Base-by-base conservation (phyloP, 1,139 yeast genomes). In the Pichia sp. region DNA sequence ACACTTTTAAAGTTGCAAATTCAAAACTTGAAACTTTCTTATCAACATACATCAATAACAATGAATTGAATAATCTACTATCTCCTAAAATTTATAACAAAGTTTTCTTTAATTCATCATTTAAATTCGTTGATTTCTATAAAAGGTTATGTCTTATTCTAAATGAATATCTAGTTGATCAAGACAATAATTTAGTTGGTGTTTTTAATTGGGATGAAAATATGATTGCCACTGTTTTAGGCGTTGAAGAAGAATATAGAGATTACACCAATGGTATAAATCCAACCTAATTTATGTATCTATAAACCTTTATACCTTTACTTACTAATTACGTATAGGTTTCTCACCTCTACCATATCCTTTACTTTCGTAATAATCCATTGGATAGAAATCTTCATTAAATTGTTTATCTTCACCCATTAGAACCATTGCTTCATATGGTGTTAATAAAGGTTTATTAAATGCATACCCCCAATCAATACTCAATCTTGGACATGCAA, bases 391-490 rank as follows among this genome's bases (percentile, higher is more conserved):
- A 5, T 72, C 71, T 25, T 75, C 76, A 40, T 68, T 71, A 80
- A 95, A 88, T 68, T 75, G 77, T 39, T 71, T 69, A 60, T 89
- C 96, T 47, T 80, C 73, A 11, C 79, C 84, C 59, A 92, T 66
- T 74, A 89, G 77, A 4, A 90, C 96, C 89, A 87, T 89, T 0
- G 97, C 90, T 62, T 92, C 99, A 64, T 94, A 92, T 0, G 99
- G 98, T 0, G 98, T 90, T 49, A 92, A 68, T 42, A 92, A 70
- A 0, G 99, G 99, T 62, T 85, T 86, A 50, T 82, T 80, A 62
- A 92, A 92, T 0, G 98, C 98, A 64, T 94, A 92, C 1, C 99
- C 99, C 99, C 99, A 92, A 65, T 92, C 99, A 40, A 92, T 92
- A 2, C 96, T 87, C 46, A 92, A 71, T 57, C 99, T 72, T 0